These are phyloP conservation scores for Suillus subaureus DNA, from an alignment of 768 basidiomycete genomes.

Conservation along the genomic window DNA sequence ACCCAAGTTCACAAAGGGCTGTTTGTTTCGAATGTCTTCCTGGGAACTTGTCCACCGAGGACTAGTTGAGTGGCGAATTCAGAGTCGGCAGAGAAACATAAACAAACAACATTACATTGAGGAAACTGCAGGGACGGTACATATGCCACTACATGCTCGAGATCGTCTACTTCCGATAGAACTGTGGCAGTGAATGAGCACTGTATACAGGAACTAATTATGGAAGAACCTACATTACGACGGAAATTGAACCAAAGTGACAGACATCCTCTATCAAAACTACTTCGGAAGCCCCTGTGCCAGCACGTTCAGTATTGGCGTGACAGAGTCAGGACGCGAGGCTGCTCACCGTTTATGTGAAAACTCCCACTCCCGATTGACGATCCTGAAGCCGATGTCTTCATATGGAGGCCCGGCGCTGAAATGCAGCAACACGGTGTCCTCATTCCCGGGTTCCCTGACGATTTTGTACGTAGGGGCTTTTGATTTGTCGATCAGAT, in stretches of 20 bases:
- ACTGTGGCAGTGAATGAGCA: conserved; percentile 44
- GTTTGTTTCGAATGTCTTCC: conserved; percentile 2
- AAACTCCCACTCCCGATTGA: conserved; percentile 98
- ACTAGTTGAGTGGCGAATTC: conserved; percentile 13
- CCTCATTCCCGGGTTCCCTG: conserved; percentile 92
- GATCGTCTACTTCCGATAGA: conserved; percentile 72
- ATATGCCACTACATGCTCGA: conserved; percentile 21
- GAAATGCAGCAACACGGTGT: conserved; percentile 92
- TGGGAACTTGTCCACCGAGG: conserved; percentile 9
- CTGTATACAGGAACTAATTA: conserved; percentile 15
- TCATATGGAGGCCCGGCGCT: conserved; percentile 98
- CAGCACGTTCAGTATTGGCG: conserved; percentile 16
- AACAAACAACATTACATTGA: conserved; percentile 32
- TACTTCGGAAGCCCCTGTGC: conserved; percentile 88
- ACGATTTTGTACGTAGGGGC: conserved; percentile 96
- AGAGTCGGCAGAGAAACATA: conserved; percentile 18
- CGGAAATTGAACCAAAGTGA: conserved; percentile 98
- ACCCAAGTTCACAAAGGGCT: conserved; percentile 13
- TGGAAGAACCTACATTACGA: conserved; percentile 68
- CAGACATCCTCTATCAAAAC: conserved; percentile 95
- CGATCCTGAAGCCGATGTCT: conserved; percentile 97
- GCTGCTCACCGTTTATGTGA: conserved; percentile 84
- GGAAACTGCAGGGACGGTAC: conserved; percentile 20
- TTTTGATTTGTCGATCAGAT: conserved; percentile 97
- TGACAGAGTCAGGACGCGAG: conserved; percentile 14